Evolutionary conservation across 495 filamentous ascomycete genomes (phyloP).

Genomic region (Xanthoparmelia taractica): DNA sequence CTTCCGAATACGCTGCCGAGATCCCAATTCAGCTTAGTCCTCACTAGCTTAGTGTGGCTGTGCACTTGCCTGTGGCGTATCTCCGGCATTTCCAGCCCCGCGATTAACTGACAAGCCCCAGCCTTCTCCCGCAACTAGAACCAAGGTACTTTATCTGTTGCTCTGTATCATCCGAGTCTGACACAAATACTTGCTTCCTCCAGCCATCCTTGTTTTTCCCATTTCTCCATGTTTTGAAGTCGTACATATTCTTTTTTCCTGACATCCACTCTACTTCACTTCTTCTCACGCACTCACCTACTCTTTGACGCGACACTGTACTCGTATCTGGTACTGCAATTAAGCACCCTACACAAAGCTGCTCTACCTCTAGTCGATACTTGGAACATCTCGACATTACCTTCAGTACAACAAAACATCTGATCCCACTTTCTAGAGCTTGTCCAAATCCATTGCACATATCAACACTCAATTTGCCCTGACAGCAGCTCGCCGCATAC

Average conservation of each 20-base stretch:
- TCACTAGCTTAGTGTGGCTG: too few relatives aligned
- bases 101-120: neutral
- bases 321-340: too few relatives aligned
- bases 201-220: neutral
- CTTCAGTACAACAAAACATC: neutral
- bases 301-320: neutral
- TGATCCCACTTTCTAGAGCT: neutral
- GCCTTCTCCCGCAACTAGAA: neutral
- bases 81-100: slow-evolving; percentile 9
- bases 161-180: neutral
- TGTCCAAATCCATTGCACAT: neutral
- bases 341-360: neutral
- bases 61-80: too few relatives aligned
- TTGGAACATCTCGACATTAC: neutral
- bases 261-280: neutral
- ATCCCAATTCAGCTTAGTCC: too few relatives aligned
- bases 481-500: neutral
- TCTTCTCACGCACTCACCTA: neutral
- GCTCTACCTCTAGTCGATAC: neutral
- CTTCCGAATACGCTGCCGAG: too few relatives aligned
- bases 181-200: neutral
- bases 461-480: neutral
- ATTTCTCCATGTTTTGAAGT: neutral
- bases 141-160: too few relatives aligned
- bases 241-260: neutral